Conservation (phyloP, 495 filamentous ascomycete species). For the Pyronema domesticum region DNA sequence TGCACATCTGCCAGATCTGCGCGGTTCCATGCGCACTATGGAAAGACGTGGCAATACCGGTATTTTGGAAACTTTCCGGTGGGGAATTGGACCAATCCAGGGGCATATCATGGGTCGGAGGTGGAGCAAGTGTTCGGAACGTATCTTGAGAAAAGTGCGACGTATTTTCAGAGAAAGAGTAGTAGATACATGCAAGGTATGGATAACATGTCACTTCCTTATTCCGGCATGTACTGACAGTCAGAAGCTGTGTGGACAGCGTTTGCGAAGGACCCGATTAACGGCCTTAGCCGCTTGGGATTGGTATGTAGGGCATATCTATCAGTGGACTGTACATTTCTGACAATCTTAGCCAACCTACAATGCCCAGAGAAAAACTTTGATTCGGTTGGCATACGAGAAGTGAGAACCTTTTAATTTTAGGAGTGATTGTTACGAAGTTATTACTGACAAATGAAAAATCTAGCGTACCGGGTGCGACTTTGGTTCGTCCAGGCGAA, state of each 20-base stretch:
- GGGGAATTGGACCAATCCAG: background rate
- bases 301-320: too few relatives aligned
- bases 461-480: too few relatives aligned
- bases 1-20: background rate
- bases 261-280: constrained; percentile 33
- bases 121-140: constrained; percentile 1
- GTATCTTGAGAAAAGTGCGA: constrained; percentile 3
- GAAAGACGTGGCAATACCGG: constrained; percentile 5
- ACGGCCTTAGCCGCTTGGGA: constrained; percentile 30
- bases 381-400: too few relatives aligned
- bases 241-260: constrained; percentile 30
- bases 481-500: too few relatives aligned
- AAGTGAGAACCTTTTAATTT: too few relatives aligned
- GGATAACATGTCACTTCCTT: too few relatives aligned
- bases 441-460: too few relatives aligned
- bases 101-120: background rate
- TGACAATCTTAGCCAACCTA: too few relatives aligned
- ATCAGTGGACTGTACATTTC: too few relatives aligned
- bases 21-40: background rate
- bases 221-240: too few relatives aligned
- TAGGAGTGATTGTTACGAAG: too few relatives aligned
- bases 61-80: constrained; percentile 2
- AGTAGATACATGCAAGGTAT: constrained; percentile 27
- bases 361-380: too few relatives aligned
- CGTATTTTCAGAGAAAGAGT: constrained; percentile 22